Conservation (phyloP, 257 asterid species). For the Anisodus tanguticus region DNA sequence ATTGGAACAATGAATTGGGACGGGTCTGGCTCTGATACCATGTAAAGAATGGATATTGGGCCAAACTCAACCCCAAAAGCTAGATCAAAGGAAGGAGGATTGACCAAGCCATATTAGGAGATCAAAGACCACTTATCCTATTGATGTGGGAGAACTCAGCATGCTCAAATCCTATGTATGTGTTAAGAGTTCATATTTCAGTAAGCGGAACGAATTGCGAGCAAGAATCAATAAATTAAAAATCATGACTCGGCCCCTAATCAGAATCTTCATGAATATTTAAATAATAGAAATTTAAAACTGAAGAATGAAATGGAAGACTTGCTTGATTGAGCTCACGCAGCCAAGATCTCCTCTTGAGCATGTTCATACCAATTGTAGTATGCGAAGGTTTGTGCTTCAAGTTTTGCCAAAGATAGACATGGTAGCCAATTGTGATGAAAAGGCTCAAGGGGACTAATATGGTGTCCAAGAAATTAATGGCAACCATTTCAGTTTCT, state of each 20-base stretch:
- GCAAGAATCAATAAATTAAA: not conserved
- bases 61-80: too few species aligned
- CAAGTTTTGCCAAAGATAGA: conserved; percentile 66
- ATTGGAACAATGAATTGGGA: too few species aligned
- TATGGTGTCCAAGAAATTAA: conserved; percentile 57
- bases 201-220: not conserved
- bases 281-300: not conserved
- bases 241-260: not conserved
- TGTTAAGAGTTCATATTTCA: not conserved
- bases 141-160: too few species aligned
- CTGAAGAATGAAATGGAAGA: not conserved
- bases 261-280: not conserved
- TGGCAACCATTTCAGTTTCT: conserved; percentile 33
- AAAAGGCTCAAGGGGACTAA: conserved; percentile 70
- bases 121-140: too few species aligned
- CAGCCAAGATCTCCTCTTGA: conserved; percentile 63
- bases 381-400: conserved; percentile 56
- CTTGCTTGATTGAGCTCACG: conserved; percentile 63
- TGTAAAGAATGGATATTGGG: too few species aligned
- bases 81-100: too few species aligned
- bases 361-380: conserved; percentile 61
- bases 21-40: too few species aligned
- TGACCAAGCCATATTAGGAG: too few species aligned
- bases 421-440: conserved; percentile 78
- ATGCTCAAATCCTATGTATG: not conserved